Evolutionary conservation across 2,329 filamentous ascomycete genomes (phyloP).

Genomic region (Stemphylium vesicarium): DNA sequence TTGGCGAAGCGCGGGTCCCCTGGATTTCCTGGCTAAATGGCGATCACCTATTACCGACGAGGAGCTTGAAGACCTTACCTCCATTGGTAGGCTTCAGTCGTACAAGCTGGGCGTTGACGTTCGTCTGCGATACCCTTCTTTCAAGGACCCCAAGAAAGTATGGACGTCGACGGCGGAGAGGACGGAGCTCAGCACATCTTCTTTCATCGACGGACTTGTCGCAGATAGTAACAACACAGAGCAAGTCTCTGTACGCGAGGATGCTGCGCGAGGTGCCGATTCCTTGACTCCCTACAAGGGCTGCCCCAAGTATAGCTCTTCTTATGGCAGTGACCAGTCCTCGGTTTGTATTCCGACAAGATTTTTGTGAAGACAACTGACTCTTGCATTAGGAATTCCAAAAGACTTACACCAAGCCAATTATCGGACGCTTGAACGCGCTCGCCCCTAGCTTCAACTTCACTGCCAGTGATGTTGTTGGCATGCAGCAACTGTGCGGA

Average conservation of each 20-base stretch:
- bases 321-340: slow-evolving; percentile 63
- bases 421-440: slow-evolving; percentile 63
- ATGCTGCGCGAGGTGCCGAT: slow-evolving; percentile 63
- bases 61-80: slow-evolving; percentile 65
- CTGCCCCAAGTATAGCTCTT: slow-evolving; percentile 67
- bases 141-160: slow-evolving; percentile 61
- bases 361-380: not conserved
- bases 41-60: slow-evolving; percentile 62
- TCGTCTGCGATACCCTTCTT: slow-evolving; percentile 63
- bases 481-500: slow-evolving; percentile 70
- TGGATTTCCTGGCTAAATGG: slow-evolving; percentile 66
- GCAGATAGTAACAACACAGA: slow-evolving; percentile 60
- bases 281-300: slow-evolving; percentile 69
- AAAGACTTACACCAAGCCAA: slow-evolving; percentile 65
- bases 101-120: slow-evolving; percentile 65
- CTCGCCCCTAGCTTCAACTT: slow-evolving; percentile 67
- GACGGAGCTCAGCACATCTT: slow-evolving; percentile 64
- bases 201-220: slow-evolving; percentile 64
- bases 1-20: slow-evolving; percentile 62
- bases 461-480: slow-evolving; percentile 66
- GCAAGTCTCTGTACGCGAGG: slow-evolving; percentile 63
- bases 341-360: slow-evolving; percentile 26
- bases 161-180: slow-evolving; percentile 70
- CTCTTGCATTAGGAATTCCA: slow-evolving; percentile 46
- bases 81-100: slow-evolving; percentile 66